Percentiles rank a stretch among this genome's conserved stretches.
phyloP scores from a whole-genome alignment of 106 monocot species.

The Allium cepa region DNA sequence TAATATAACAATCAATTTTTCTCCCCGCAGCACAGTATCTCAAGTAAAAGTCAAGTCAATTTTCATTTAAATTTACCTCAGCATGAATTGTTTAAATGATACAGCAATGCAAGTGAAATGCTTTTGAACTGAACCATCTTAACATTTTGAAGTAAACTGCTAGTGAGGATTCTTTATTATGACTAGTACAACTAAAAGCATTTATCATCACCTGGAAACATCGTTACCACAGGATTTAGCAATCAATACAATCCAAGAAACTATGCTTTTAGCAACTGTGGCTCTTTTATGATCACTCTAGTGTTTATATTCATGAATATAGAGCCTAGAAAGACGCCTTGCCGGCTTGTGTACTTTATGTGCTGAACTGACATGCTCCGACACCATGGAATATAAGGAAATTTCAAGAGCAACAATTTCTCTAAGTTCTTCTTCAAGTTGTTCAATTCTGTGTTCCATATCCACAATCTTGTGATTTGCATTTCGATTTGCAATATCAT shows the following conservation, averaged over 20 bases:
- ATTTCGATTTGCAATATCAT: conserved; percentile 12
- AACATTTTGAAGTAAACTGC: too few species aligned
- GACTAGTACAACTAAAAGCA: background rate
- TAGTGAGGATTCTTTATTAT: too few species aligned
- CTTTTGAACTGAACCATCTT: too few species aligned
- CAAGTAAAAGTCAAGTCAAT: too few species aligned
- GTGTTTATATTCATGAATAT: conserved; percentile 83
- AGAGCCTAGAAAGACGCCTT: conserved; percentile 80
- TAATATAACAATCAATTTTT: background rate
- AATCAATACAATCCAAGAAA: conserved; percentile 78
- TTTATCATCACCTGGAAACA: conserved; percentile 61
- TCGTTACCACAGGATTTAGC: conserved; percentile 92
- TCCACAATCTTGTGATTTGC: conserved; percentile 54
- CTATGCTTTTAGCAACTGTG: conserved; percentile 70
- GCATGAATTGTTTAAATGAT: too few species aligned
- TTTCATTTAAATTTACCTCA: too few species aligned
- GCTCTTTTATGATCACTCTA: conserved; percentile 67
- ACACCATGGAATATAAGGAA: conserved; percentile 85
- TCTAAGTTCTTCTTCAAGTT: conserved; percentile 85
- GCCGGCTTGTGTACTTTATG: conserved; percentile 96
- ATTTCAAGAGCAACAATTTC: conserved; percentile 97
- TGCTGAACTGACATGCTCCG: conserved; percentile 87
- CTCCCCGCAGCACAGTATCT: background rate
- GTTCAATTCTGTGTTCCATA: conserved; percentile 70
- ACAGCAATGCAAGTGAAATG: too few species aligned